These are phyloP conservation scores for Dictyostelium gargantuum DNA, from an alignment of 208 protist genomes.

Conservation along the genomic window DNA sequence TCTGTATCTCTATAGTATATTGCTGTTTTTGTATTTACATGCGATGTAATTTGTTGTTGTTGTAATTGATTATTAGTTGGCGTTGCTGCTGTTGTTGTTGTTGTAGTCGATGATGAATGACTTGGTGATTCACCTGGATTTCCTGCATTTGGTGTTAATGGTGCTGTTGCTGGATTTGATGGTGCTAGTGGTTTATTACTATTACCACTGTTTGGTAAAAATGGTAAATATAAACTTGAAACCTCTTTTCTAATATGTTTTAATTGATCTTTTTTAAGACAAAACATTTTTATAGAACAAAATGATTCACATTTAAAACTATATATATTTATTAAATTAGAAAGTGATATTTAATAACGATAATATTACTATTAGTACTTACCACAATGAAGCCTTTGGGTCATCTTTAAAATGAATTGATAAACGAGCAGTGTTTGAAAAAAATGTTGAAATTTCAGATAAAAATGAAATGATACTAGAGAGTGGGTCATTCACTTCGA, in stretches of 20 bases:
- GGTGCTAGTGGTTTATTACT: neutral
- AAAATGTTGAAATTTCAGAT: neutral
- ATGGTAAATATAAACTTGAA: neutral
- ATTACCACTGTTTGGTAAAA: neutral
- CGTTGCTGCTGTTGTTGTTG: neutral
- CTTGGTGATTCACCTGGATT: neutral
- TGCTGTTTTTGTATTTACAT: neutral
- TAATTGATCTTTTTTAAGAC: conserved; percentile 3
- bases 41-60: neutral
- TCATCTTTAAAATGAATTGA: conserved; percentile 7
- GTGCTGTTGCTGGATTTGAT: neutral
- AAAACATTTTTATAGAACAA: conserved; percentile 24
- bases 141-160: neutral
- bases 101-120: neutral
- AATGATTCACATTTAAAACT: conserved; percentile 50
- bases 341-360: neutral
- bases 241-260: conserved; percentile 6
- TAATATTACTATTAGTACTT: neutral
- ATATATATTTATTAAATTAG: no score
- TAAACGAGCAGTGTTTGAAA: neutral
- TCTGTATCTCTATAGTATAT: neutral
- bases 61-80: neutral
- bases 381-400: conserved; percentile 1
- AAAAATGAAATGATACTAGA: neutral
- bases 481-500: conserved; percentile 2